Percentiles rank a stretch among this genome's conserved stretches.
These are phyloP conservation scores for Chernovozyma aurita DNA, from an alignment of 1,139 yeast genomes.

Conservation along the genomic window DNA sequence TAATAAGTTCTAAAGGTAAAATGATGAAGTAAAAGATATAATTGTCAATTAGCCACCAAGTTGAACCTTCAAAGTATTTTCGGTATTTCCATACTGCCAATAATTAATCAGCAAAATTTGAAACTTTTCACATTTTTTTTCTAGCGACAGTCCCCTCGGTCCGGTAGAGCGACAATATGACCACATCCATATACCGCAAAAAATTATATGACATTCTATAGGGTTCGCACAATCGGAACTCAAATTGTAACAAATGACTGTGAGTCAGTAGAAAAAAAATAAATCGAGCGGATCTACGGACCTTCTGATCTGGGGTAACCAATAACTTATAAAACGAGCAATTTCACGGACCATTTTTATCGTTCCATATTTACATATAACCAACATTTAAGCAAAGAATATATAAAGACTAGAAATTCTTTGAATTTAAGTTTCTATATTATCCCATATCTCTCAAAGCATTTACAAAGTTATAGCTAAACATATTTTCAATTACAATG, in stretches of 20 bases:
- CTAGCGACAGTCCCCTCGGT: too few relatives aligned
- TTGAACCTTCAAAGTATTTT: too few relatives aligned
- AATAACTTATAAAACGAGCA: conserved; percentile 5
- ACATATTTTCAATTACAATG: conserved; percentile 16
- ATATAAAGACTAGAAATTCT: not conserved
- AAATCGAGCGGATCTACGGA: conserved; percentile 5
- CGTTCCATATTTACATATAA: not conserved
- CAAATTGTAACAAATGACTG: too few relatives aligned
- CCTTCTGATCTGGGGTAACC: conserved; percentile 8
- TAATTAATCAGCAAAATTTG: too few relatives aligned
- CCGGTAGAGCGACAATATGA: conserved; percentile 4
- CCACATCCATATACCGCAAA: not conserved
- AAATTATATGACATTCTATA: too few relatives aligned
- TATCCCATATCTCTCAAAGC: not conserved
- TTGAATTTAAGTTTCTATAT: not conserved
- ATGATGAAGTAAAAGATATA: too few relatives aligned
- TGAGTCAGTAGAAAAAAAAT: conserved; percentile 1
- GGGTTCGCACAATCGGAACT: not conserved
- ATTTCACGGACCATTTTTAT: not conserved
- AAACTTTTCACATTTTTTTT: too few relatives aligned
- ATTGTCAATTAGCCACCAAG: too few relatives aligned
- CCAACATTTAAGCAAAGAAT: too few relatives aligned
- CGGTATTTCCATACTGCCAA: too few relatives aligned
- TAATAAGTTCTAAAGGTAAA: too few relatives aligned
- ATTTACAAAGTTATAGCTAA: conserved; percentile 1